A percentile compares a stretch with the other conserved stretches of the same genome.
These are phyloP conservation scores for Asterochloris sp. DNA, from an alignment of 139 green algal genomes.

Conservation along the genomic window DNA sequence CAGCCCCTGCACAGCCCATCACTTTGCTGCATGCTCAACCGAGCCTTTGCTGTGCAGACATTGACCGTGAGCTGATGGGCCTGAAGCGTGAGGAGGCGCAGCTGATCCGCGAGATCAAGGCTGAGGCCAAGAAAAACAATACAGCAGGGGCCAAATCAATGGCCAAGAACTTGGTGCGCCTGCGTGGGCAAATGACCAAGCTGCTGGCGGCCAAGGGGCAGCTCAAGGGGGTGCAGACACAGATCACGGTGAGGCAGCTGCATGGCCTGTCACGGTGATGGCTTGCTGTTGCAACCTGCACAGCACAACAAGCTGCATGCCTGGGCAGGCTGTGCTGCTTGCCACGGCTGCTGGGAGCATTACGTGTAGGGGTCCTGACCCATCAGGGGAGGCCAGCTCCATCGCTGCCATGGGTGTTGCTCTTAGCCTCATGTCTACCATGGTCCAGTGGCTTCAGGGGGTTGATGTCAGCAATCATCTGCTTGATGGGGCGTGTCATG, in stretches of 20 bases:
- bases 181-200: slow-evolving; percentile 53
- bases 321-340: background rate
- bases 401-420: background rate
- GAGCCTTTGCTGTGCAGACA: slow-evolving; percentile 26
- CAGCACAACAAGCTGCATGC: background rate
- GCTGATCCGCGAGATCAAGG: slow-evolving; percentile 59
- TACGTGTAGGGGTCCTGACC: background rate
- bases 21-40: background rate
- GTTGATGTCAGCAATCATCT: background rate
- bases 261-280: background rate
- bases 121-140: slow-evolving; percentile 45
- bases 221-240: slow-evolving; percentile 52
- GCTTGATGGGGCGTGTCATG: background rate
- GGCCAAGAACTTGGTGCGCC: slow-evolving; percentile 55
- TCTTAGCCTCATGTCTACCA: background rate
- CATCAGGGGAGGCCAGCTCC: background rate
- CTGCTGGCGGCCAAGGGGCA: slow-evolving; percentile 49
- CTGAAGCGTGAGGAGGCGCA: slow-evolving; percentile 56
- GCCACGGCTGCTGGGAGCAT: background rate
- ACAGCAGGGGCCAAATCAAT: slow-evolving; percentile 33
- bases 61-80: slow-evolving; percentile 47
- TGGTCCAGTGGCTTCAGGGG: background rate
- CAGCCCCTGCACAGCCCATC: too few relatives aligned
- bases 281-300: background rate
- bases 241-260: slow-evolving; percentile 41